Conservation (phyloP, 768 basidiomycete genomes). For the Jaapia argillacea region DNA sequence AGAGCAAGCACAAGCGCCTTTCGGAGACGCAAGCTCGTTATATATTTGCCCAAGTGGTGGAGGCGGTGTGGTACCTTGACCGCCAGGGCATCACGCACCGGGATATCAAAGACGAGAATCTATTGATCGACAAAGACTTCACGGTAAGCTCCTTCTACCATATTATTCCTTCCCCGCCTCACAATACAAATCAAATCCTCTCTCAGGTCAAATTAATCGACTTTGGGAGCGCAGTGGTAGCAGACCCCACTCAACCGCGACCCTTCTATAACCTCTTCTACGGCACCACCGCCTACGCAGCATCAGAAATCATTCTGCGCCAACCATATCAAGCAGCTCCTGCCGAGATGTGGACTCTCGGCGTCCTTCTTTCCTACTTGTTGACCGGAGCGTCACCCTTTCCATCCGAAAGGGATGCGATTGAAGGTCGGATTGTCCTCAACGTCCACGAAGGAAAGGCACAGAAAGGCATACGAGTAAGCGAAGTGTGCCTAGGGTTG, state of each 20-base stretch:
- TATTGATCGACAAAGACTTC: constrained; percentile 67
- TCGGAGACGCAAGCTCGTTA: constrained; percentile 70
- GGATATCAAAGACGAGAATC: constrained; percentile 96
- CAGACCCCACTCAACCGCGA: constrained; percentile 49
- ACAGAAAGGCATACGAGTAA: constrained; percentile 9
- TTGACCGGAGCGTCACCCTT: constrained; percentile 92
- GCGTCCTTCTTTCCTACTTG: constrained; percentile 89
- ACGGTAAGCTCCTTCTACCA: constrained; percentile 33
- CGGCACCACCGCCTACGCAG: constrained; percentile 92
- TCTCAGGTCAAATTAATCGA: constrained; percentile 87
- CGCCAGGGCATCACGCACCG: constrained; percentile 83
- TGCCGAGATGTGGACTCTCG: constrained; percentile 94
- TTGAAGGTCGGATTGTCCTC: constrained; percentile 52
- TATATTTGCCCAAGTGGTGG: constrained; percentile 83
- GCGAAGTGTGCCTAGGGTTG: constrained; percentile 41
- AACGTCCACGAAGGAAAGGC: constrained; percentile 2
- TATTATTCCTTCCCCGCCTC: constrained; percentile 7
- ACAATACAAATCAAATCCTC: constrained; percentile 3
- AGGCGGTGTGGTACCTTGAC: constrained; percentile 75
- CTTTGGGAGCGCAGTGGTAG: constrained; percentile 83
- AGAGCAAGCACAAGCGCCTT: constrained; percentile 68
- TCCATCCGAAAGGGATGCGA: constrained; percentile 75
- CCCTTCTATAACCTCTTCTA: constrained; percentile 76
- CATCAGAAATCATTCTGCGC: constrained; percentile 87
- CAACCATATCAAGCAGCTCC: constrained; percentile 86